Evolutionary conservation across 2,329 filamentous ascomycete species (phyloP).

Genomic region (Colletotrichum sojae): DNA sequence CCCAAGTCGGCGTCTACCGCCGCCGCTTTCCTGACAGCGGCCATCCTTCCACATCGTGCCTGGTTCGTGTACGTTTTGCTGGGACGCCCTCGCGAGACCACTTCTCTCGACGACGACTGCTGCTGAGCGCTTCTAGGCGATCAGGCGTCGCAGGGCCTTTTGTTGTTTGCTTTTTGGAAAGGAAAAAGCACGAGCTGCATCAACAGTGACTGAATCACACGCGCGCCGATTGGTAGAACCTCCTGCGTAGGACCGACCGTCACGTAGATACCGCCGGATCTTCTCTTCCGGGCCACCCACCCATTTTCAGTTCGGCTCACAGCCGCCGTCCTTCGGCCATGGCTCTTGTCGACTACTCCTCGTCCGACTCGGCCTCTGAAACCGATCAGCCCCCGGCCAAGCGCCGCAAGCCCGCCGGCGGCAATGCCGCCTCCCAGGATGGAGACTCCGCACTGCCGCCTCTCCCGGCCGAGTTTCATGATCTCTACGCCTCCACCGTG

Average conservation of each 20-base stretch:
- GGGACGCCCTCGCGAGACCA: not conserved
- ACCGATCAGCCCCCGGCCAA: conserved; percentile 54
- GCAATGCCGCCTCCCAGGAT: not conserved
- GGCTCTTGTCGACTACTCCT: conserved; percentile 77
- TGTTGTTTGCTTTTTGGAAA: no score
- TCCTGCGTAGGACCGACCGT: not conserved
- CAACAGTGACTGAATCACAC: not conserved
- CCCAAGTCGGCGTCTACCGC: not conserved
- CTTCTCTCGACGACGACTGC: not conserved
- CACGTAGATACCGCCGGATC: conserved; percentile 10
- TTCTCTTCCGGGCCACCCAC: conserved; percentile 2
- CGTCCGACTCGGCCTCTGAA: conserved; percentile 53
- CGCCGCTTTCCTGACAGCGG: conserved; percentile 6
- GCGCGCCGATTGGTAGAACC: not conserved
- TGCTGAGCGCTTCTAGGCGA: conserved; percentile 21
- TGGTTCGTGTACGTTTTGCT: not conserved
- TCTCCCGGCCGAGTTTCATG: conserved; percentile 84
- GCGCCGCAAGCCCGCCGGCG: conserved; percentile 49
- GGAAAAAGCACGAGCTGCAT: not conserved
- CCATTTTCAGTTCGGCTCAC: conserved; percentile 4
- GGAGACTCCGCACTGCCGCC: conserved; percentile 70
- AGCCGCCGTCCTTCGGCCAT: conserved; percentile 53
- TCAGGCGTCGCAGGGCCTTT: not conserved
- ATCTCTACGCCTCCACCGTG: conserved; percentile 88
- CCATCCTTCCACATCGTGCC: not conserved